Percentiles rank a stretch among this genome's conserved stretches.
These are phyloP conservation scores for Colletotrichum abscissum DNA, from an alignment of 2,329 filamentous ascomycete genomes.

Conservation along the genomic window DNA sequence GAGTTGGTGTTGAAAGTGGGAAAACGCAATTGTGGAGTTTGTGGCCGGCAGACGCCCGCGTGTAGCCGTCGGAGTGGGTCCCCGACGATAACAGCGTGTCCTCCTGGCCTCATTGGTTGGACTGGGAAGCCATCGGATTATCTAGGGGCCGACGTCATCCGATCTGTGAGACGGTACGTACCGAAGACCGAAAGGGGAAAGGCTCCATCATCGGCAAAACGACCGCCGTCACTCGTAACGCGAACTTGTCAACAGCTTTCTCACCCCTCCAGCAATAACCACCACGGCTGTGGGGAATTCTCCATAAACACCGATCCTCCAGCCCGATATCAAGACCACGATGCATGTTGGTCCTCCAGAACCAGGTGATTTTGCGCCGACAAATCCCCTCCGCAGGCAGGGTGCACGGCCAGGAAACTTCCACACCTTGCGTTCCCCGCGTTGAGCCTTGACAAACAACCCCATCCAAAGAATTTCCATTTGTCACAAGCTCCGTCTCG, in stretches of 20 bases:
- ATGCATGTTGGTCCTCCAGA: background rate
- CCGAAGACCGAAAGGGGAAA: background rate
- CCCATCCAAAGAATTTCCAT: constrained; percentile 12
- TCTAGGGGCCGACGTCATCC: background rate
- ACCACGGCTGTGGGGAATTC: background rate
- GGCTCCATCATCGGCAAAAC: constrained; percentile 13
- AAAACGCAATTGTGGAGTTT: background rate
- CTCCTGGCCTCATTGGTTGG: background rate
- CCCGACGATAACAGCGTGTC: constrained; percentile 4
- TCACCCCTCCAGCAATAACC: background rate
- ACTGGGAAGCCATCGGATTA: background rate
- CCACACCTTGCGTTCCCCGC: constrained; percentile 18
- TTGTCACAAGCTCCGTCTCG: constrained; percentile 25
- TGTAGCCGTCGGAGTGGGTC: constrained; percentile 32
- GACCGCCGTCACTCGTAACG: background rate
- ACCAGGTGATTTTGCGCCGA: background rate
- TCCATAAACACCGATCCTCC: constrained; percentile 11
- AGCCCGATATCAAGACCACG: background rate
- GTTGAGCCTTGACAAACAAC: background rate
- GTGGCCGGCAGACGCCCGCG: background rate
- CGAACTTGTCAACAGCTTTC: background rate
- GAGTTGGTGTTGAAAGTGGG: background rate
- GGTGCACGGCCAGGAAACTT: background rate
- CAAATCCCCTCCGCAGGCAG: background rate
- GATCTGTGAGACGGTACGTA: background rate